A percentile compares a stretch with the other conserved stretches of the same genome.
Conservation (phyloP, 352 stramenopile species). For the Phytopythium sindhum region DNA sequence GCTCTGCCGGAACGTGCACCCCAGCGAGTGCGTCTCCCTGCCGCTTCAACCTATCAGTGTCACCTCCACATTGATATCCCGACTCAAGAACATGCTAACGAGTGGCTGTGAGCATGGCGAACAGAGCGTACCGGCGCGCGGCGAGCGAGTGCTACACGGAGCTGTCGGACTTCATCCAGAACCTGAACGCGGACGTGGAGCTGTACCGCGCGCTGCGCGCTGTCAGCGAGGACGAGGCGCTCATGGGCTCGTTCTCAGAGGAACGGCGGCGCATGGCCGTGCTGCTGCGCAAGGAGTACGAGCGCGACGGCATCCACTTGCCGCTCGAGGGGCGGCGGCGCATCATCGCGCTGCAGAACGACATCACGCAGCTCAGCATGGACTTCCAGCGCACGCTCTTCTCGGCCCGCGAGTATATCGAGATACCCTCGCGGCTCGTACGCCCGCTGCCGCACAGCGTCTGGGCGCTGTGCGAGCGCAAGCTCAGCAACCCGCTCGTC, state of each 20-base stretch:
- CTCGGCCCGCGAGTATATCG: conserved; percentile 54
- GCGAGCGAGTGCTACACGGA: conserved; percentile 88
- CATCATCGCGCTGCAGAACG: conserved; percentile 87
- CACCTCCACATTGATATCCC: too few relatives aligned
- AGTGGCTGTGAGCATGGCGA: not conserved
- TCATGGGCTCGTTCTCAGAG: conserved; percentile 67
- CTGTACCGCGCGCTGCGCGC: conserved; percentile 86
- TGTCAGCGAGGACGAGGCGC: conserved; percentile 53
- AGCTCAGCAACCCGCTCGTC: conserved; percentile 55
- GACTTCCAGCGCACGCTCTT: conserved; percentile 89
- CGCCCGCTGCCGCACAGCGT: conserved; percentile 58
- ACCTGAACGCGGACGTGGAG: conserved; percentile 90
- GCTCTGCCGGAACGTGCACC: conserved; percentile 93
- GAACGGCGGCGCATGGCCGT: conserved; percentile 90
- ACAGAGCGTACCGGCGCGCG: conserved; percentile 69
- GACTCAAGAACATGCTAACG: not conserved
- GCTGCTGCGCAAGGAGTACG: conserved; percentile 92
- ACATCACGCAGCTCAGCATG: conserved; percentile 84
- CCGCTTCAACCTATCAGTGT: not conserved
- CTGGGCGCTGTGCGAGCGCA: conserved; percentile 54
- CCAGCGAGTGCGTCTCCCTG: conserved; percentile 52
- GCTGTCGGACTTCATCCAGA: conserved; percentile 94
- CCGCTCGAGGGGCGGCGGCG: conserved; percentile 54
- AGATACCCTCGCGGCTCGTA: conserved; percentile 55
- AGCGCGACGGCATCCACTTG: conserved; percentile 95